These are phyloP conservation scores for Vitis hybrid DNA, from an alignment of 177 flowering plant species.

Conservation along the genomic window DNA sequence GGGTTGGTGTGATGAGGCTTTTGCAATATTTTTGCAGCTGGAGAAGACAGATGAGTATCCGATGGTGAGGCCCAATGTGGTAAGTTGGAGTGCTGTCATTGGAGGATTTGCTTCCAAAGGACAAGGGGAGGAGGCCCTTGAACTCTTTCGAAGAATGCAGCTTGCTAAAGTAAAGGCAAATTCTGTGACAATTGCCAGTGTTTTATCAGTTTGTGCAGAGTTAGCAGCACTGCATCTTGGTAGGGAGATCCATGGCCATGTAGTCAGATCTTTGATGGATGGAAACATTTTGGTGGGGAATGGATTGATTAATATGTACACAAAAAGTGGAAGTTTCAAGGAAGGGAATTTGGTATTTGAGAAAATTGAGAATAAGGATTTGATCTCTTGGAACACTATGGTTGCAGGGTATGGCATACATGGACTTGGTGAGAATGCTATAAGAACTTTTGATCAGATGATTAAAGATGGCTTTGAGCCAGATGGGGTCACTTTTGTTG, in stretches of 20 bases:
- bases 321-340: conserved; percentile 62
- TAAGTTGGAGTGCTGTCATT: conserved; percentile 77
- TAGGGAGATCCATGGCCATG: conserved; percentile 67
- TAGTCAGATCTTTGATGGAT: conserved; percentile 39
- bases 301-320: conserved; percentile 70
- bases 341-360: conserved; percentile 48
- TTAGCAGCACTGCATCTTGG: conserved; percentile 55
- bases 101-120: conserved; percentile 57
- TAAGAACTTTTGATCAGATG: conserved; percentile 53
- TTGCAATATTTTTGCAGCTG: conserved; percentile 43
- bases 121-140: conserved; percentile 49
- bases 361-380: conserved; percentile 35
- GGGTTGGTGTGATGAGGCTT: conserved; percentile 69
- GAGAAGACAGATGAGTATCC: conserved; percentile 26
- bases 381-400: conserved; percentile 78
- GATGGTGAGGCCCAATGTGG: conserved; percentile 52
- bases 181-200: conserved; percentile 49
- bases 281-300: conserved; percentile 48
- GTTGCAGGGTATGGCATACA: conserved; percentile 75
- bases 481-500: conserved; percentile 67
- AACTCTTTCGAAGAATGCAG: conserved; percentile 68
- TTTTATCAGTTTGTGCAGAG: conserved; percentile 71
- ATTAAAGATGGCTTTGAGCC: conserved; percentile 42
- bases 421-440: conserved; percentile 57
- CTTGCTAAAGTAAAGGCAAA: conserved; percentile 37